Evolutionary conservation across 1,284 basidiomycete genomes (phyloP).

Genomic region (Amylostereum chailletii): DNA sequence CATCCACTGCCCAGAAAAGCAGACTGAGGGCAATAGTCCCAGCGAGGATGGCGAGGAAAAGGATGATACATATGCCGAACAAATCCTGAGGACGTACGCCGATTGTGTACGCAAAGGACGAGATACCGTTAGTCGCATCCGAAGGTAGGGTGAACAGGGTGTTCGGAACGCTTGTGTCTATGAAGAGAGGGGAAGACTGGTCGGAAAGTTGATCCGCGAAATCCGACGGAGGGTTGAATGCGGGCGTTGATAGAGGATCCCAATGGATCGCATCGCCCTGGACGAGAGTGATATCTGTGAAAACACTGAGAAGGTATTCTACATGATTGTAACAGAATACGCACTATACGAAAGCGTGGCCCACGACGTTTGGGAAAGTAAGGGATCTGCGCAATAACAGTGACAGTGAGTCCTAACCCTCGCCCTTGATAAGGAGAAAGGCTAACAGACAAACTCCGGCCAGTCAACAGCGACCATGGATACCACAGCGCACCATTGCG

Average conservation of each 20-base stretch:
- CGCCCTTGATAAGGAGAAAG: neutral
- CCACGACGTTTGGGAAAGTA: conserved; percentile 83
- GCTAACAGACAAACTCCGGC: conserved; percentile 85
- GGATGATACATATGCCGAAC: conserved; percentile 74
- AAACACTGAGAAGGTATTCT: conserved; percentile 2
- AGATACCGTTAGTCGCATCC: conserved; percentile 57
- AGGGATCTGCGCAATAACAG: conserved; percentile 54
- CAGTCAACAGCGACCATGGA: conserved; percentile 92
- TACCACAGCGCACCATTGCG: conserved; percentile 82
- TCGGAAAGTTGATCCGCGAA: conserved; percentile 71
- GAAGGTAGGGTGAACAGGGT: conserved; percentile 63
- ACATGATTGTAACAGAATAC: conserved; percentile 20
- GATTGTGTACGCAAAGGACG: conserved; percentile 72
- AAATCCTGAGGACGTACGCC: conserved; percentile 79
- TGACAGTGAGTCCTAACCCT: too few species aligned
- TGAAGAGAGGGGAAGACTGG: conserved; percentile 65
- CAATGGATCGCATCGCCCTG: conserved; percentile 47
- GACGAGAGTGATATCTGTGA: conserved; percentile 67
- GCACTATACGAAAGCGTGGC: conserved; percentile 79
- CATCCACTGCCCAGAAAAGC: conserved; percentile 68
- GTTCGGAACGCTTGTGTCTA: conserved; percentile 64
- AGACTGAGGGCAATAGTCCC: conserved; percentile 63
- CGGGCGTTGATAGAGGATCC: conserved; percentile 54
- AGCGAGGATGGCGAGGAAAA: conserved; percentile 78
- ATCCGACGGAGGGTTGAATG: conserved; percentile 52